These are phyloP conservation scores for Lagenidium giganteum DNA, from an alignment of 352 stramenopile species.

Conservation along the genomic window DNA sequence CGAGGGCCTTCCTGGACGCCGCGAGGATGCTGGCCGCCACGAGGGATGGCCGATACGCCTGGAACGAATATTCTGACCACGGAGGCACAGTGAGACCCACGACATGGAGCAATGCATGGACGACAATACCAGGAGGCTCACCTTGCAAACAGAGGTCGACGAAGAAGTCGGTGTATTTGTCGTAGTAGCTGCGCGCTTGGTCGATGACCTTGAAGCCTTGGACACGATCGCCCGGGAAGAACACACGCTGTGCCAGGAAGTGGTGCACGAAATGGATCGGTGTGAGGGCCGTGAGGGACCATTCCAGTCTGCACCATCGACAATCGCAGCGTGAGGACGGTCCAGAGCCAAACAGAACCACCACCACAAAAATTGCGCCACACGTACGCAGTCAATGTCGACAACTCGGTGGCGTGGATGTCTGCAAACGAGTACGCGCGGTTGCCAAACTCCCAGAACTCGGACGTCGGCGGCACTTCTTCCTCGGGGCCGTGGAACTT, in stretches of 20 bases:
- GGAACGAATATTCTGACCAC: slow-evolving; percentile 60
- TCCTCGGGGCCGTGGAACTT: slow-evolving; percentile 79
- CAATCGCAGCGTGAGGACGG: too few species aligned
- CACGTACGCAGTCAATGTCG: slow-evolving; percentile 32
- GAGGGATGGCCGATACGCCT: slow-evolving; percentile 78
- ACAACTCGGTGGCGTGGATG: slow-evolving; percentile 71
- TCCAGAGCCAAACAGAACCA: too few species aligned
- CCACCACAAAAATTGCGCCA: too few species aligned
- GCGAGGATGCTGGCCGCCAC: slow-evolving; percentile 73
- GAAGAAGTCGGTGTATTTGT: slow-evolving; percentile 85
- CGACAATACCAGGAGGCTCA: too few species aligned
- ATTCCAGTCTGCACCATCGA: slow-evolving; percentile 70
- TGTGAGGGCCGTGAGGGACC: slow-evolving; percentile 60
- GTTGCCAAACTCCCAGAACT: slow-evolving; percentile 86
- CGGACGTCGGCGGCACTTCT: slow-evolving; percentile 70
- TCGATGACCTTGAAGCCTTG: slow-evolving; percentile 65
- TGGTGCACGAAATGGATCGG: slow-evolving; percentile 80
- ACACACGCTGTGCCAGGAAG: slow-evolving; percentile 68
- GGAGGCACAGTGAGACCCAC: too few species aligned
- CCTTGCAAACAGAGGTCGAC: slow-evolving; percentile 75
- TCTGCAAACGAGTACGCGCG: slow-evolving; percentile 80
- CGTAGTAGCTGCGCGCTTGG: slow-evolving; percentile 72
- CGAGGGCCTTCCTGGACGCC: slow-evolving; percentile 71
- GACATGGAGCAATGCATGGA: too few species aligned
- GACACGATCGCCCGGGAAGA: slow-evolving; percentile 77